phyloP scores from a whole-genome alignment of 805 yeast species.

The Wickerhamiella qilinensis region DNA sequence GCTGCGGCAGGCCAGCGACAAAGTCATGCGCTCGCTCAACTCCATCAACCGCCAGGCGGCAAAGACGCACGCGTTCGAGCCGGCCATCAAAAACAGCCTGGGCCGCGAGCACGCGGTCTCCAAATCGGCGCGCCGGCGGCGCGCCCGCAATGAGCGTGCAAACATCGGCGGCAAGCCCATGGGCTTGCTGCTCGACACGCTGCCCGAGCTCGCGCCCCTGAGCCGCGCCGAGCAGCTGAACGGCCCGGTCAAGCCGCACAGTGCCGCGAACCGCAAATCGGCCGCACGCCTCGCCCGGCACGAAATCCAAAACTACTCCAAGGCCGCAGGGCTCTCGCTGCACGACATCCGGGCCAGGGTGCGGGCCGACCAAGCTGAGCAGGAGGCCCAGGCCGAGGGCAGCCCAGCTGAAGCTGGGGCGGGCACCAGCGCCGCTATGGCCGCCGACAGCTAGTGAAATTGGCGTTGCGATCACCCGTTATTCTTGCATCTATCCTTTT shows the following conservation, averaged over 20 bases:
- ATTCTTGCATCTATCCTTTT: too few species aligned
- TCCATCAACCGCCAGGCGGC: constrained; percentile 6
- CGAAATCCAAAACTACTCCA: constrained; percentile 6
- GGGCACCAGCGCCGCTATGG: too few species aligned
- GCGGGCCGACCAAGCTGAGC: background rate
- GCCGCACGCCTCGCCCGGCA: constrained; percentile 9
- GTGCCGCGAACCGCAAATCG: too few species aligned
- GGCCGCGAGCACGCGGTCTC: constrained; percentile 10
- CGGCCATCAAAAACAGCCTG: constrained; percentile 11
- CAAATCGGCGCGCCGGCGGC: constrained; percentile 14
- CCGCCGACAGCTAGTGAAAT: too few species aligned
- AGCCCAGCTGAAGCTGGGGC: too few species aligned
- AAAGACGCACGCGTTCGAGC: background rate
- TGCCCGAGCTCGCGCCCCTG: too few species aligned
- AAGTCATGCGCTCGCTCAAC: constrained; percentile 16
- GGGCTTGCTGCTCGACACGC: constrained; percentile 10
- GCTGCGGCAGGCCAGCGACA: constrained; percentile 13
- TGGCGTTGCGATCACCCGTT: too few species aligned
- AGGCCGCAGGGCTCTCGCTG: background rate
- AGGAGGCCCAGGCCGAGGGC: background rate
- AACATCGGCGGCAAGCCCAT: constrained; percentile 14
- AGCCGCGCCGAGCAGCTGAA: too few species aligned
- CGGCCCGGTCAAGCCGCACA: too few species aligned
- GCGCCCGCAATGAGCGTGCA: constrained; percentile 10
- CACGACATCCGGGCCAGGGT: background rate